Evolutionary conservation across 805 yeast species (phyloP).

Genomic region (Novakomyces olei): DNA sequence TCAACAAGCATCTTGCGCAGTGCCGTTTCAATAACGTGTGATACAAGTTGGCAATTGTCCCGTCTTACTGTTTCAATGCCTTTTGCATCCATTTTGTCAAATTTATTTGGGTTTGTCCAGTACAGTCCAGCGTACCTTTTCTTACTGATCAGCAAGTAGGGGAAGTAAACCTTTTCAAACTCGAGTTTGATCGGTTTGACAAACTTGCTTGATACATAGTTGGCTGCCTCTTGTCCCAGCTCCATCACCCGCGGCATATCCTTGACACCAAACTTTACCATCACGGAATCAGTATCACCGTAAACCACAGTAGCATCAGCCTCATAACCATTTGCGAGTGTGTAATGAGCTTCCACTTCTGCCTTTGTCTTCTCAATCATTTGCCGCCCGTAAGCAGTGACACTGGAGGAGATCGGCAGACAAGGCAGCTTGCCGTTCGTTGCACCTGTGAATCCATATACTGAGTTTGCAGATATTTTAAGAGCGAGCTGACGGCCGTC

Average conservation of each 20-base stretch:
- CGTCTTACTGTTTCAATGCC: slow-evolving; percentile 97
- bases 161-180: slow-evolving; percentile 90
- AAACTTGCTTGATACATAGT: slow-evolving; percentile 53
- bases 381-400: slow-evolving; percentile 84
- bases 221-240: slow-evolving; percentile 88
- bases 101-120: slow-evolving; percentile 85
- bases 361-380: slow-evolving; percentile 87
- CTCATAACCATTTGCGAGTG: slow-evolving; percentile 60
- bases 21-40: slow-evolving; percentile 81
- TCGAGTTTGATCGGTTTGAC: slow-evolving; percentile 77
- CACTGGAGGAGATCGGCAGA: slow-evolving; percentile 84
- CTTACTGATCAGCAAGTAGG: slow-evolving; percentile 80
- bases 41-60: slow-evolving; percentile 89
- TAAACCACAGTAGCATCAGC: slow-evolving; percentile 78
- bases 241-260: slow-evolving; percentile 72
- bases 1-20: slow-evolving; percentile 67
- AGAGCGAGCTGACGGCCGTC: slow-evolving; percentile 95
- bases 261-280: slow-evolving; percentile 83
- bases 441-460: slow-evolving; percentile 97
- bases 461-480: slow-evolving; percentile 93
- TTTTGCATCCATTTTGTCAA: slow-evolving; percentile 92
- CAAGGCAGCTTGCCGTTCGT: slow-evolving; percentile 95
- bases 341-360: slow-evolving; percentile 61
- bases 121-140: slow-evolving; percentile 92
- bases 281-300: slow-evolving; percentile 98